A percentile compares a stretch with the other conserved stretches of the same genome.
Conservation (phyloP, 352 stramenopile genomes). For the Thalassiosira exigua region DNA sequence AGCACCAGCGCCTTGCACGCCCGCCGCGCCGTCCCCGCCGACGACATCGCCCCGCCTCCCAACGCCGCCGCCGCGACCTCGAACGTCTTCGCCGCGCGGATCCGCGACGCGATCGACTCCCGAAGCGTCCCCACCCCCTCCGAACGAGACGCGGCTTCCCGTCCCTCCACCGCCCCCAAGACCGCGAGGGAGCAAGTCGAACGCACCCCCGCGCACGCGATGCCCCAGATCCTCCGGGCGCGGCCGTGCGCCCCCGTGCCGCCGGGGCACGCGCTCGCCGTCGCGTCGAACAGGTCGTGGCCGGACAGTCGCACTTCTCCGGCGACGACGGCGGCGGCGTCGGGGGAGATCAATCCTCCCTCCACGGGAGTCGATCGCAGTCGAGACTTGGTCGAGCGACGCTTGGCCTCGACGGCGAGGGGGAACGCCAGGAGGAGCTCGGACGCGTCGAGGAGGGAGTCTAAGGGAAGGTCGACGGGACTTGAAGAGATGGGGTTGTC, state of each 20-base stretch:
- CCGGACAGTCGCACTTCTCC: conserved; percentile 61
- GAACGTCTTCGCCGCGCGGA: conserved; percentile 53
- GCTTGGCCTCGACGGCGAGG: conserved; percentile 61
- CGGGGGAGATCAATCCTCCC: conserved; percentile 62
- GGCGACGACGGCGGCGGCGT: conserved; percentile 40
- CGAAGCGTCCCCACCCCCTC: conserved; percentile 30
- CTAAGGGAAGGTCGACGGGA: conserved; percentile 21
- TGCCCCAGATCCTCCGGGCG: conserved; percentile 58
- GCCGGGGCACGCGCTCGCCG: conserved; percentile 46
- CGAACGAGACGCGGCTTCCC: conserved; percentile 3
- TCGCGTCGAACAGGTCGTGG: conserved; percentile 60
- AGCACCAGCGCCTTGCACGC: conserved; percentile 47
- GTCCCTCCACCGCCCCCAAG: conserved; percentile 55
- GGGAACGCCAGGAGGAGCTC: conserved; percentile 73
- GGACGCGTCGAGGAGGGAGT: conserved; percentile 54
- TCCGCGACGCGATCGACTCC: conserved; percentile 61
- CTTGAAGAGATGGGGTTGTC: not conserved
- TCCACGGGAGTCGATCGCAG: conserved; percentile 61
- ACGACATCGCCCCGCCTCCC: conserved; percentile 61
- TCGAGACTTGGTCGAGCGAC: conserved; percentile 65
- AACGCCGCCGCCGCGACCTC: conserved; percentile 40
- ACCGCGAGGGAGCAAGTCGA: conserved; percentile 62
- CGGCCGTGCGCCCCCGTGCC: conserved; percentile 45
- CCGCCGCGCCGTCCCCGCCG: conserved; percentile 22
- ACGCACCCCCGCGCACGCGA: conserved; percentile 64